A percentile compares a stretch with the other conserved stretches of the same genome.
phyloP scores from a whole-genome alignment of 345 rosid species.

The Acer campestre region DNA sequence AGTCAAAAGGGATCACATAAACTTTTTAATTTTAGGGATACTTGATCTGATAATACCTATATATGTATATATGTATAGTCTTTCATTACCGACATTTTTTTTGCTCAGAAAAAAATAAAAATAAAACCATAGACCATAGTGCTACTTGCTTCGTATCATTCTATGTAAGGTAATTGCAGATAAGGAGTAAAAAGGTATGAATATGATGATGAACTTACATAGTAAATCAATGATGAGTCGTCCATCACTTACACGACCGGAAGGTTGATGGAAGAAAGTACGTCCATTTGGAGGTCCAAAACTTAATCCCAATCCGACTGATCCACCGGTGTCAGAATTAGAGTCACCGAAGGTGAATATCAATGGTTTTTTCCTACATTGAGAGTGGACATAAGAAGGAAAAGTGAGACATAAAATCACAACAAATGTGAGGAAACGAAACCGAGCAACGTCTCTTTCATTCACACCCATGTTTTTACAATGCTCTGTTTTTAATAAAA shows the following conservation, averaged over 20 bases:
- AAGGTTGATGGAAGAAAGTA: conserved; percentile 46
- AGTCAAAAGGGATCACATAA: too few relatives aligned
- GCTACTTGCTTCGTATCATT: too few relatives aligned
- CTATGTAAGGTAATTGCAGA: not conserved
- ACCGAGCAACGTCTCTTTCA: not conserved
- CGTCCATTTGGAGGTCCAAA: conserved; percentile 54
- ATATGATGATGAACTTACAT: conserved; percentile 36
- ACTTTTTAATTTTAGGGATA: too few relatives aligned
- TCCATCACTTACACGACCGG: conserved; percentile 52
- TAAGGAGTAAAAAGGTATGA: not conserved
- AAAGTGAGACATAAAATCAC: conserved; percentile 1
- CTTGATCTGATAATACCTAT: too few relatives aligned
- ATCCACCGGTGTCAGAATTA: conserved; percentile 31
- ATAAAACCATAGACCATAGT: too few relatives aligned
- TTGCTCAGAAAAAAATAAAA: too few relatives aligned
- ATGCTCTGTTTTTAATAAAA: conserved; percentile 4
- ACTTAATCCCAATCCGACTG: conserved; percentile 23
- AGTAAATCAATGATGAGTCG: conserved; percentile 62
- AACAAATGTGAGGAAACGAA: conserved; percentile 2
- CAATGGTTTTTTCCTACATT: conserved; percentile 29
- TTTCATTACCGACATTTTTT: too few relatives aligned
- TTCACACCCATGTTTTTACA: not conserved
- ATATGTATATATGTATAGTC: too few relatives aligned
- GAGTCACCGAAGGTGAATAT: conserved; percentile 30
- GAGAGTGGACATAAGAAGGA: conserved; percentile 29